Evolutionary conservation across 2,329 filamentous ascomycete genomes (phyloP).

Genomic region (Colletotrichum sp.): DNA sequence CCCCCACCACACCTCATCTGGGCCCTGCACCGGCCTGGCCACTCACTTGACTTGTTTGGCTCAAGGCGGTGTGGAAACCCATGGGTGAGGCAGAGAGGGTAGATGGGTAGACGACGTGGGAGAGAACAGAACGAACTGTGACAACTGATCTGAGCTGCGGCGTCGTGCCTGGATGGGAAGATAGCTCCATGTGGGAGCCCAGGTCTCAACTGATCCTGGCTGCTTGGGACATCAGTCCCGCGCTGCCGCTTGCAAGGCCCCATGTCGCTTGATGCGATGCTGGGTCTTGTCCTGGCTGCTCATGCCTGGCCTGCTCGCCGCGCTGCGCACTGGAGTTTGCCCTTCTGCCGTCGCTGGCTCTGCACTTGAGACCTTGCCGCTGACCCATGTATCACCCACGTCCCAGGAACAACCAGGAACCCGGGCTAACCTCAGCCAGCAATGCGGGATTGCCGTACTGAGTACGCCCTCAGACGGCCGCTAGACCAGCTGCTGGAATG

Average conservation of each 20-base stretch:
- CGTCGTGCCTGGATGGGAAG: background rate
- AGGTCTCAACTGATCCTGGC: conserved; percentile 2
- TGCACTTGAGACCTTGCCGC: conserved; percentile 14
- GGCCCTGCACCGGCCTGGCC: background rate
- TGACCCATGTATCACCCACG: conserved; percentile 22
- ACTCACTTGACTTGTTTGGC: conserved; percentile 7
- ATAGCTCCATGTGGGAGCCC: background rate
- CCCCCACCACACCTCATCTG: background rate
- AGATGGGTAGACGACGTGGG: background rate
- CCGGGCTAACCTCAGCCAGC: conserved; percentile 16
- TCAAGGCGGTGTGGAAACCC: conserved; percentile 15
- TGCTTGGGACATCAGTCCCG: conserved; percentile 5
- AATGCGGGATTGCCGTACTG: background rate
- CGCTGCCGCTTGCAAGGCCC: conserved; percentile 5
- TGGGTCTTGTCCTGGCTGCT: background rate
- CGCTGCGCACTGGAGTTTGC: background rate
- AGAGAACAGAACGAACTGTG: background rate
- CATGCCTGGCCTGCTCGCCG: background rate
- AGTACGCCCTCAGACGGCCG: background rate
- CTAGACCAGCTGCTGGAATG: background rate
- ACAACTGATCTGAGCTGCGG: background rate
- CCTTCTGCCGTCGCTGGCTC: background rate
- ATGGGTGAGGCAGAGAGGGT: background rate
- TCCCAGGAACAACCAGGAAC: conserved; percentile 21
- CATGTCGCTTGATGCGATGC: conserved; percentile 7